These are phyloP conservation scores for Mycena metata DNA, from an alignment of 768 basidiomycete species.

Conservation along the genomic window DNA sequence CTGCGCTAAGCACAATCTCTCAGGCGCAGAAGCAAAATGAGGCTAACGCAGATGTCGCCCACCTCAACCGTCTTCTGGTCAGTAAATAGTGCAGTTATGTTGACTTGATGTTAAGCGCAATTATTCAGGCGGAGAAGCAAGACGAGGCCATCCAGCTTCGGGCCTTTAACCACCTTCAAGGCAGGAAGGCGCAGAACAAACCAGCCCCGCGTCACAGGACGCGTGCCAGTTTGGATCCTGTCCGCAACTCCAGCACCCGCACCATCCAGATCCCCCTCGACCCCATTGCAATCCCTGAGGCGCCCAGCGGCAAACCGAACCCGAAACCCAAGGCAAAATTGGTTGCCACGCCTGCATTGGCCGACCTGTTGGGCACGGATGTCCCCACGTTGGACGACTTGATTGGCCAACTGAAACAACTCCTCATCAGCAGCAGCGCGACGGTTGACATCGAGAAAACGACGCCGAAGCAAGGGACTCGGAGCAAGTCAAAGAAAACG, in stretches of 20 bases:
- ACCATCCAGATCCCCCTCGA: no score
- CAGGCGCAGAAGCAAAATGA: no score
- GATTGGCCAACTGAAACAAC: slow-evolving; percentile 16
- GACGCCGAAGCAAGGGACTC: no score
- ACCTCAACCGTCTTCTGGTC: slow-evolving; percentile 23
- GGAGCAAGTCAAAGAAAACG: no score
- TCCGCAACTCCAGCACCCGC: slow-evolving; percentile 21
- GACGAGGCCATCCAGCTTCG: slow-evolving; percentile 20
- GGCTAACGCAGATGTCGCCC: no score
- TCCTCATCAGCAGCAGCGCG: slow-evolving; percentile 25
- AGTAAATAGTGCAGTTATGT: slow-evolving; percentile 12
- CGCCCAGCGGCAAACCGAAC: slow-evolving; percentile 13
- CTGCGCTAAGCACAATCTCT: no score
- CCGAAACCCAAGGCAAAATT: slow-evolving; percentile 6
- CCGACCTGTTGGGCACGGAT: slow-evolving; percentile 30
- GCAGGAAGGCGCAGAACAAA: slow-evolving; percentile 18
- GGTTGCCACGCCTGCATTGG: slow-evolving; percentile 15
- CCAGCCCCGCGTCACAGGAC: slow-evolving; percentile 28
- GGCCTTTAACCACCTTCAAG: no score
- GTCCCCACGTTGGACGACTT: slow-evolving; percentile 14
- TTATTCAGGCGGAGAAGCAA: slow-evolving; percentile 21
- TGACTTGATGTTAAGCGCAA: no score
- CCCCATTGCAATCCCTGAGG: slow-evolving; percentile 12
- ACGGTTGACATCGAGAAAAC: no score
- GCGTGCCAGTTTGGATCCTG: slow-evolving; percentile 28